Evolutionary conservation across 345 rosid genomes (phyloP), one percentile per base, ranked within the genome.

Genomic region (Aquilaria malaccensis): DNA sequence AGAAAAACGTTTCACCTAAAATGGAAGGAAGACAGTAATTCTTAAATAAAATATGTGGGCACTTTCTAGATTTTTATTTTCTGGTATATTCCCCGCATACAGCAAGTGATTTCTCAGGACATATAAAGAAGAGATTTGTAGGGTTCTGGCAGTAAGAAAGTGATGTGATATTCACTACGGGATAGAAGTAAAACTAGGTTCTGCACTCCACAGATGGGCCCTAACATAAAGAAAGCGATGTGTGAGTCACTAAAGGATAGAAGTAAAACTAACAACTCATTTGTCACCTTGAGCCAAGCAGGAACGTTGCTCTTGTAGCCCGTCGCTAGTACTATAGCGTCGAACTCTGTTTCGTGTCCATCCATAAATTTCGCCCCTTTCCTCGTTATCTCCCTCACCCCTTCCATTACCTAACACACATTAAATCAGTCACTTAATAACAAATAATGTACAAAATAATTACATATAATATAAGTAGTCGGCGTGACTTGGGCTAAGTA

Each of bases 231-330:
- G 83, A 80, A 64, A 83, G 70, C 52, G 83, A 81, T 50, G 4
- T 63, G 58, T 77, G 80, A 73, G 72, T 59, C 76, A 70, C 30
- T 64, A 77, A 43, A 78, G 56, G 74, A 75, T 75, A 74, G 47
- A 79, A 64, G 56, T 70, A 68, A 72, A 60, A 69, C 78, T 67
- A 64, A 59, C 72, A 54, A 11, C 41, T 59, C 46, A 52, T 63
- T 49, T 31, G 22, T 67, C 74, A 93, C 98, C 95, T 80, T 78
- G 68, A 93, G 93, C 98, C 98, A 93, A 77, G 74, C 66, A 61
- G 96, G 90, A 41, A 93, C 98, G 11, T 79, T 93, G 80, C 98
- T 93, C 72, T 76, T 84, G 74, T 87, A 93, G 14, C 98, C 98
- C 33, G 98, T 93, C 50, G 98, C 98, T 43, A 93, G 70, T 37